Evolutionary conservation across 345 rosid genomes (phyloP), one percentile per base, ranked within the genome.

Genomic region (Turnera subulata): DNA sequence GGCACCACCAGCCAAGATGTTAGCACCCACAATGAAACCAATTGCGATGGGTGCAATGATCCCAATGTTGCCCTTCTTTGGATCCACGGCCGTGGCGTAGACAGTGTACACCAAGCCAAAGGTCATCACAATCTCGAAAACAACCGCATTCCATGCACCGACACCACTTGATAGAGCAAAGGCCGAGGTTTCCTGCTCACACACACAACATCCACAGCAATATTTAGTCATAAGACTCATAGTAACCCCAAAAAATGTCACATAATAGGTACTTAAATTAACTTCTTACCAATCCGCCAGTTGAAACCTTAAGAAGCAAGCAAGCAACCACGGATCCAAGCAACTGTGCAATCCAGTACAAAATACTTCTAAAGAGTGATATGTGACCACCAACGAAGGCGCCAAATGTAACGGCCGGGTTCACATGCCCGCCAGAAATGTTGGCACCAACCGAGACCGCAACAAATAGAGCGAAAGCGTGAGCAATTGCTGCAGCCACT

Each of bases 1-100:
- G 6, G 74, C 74, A 47, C 74, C 74, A 7, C 74, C 74, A 3
- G 57, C 69, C 47, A 70, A 59, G 47, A 70, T 70, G 69, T 70
- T 70, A 15, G 74, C 74, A 15, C 69, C 74, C 52, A 64, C 69
- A 6, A 70, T 64, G 54, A 70, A 70, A 19, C 74, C 74, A 44
- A 64, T 70, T 21, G 74, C 69, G 19, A 70, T 39, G 6, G 65
- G 69, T 26, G 69, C 66, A 22, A 70, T 59, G 9, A 43, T 70
- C 16, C 65, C 74, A 11, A 70, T 1, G 42, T 59, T 29, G 0
- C 69, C 66, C 33, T 54, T 70, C 61, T 64, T 64, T 42, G 69
- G 69, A 35, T 70, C 74, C 3, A 70, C 35, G 11, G 74, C 69
- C 7, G 66, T 64, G 19, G 74, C 69, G 5, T 70, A 70, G 2